A percentile compares a stretch with the other conserved stretches of the same genome.
phyloP scores from a whole-genome alignment of 345 rosid genomes.

The Euphorbia tirucalli region DNA sequence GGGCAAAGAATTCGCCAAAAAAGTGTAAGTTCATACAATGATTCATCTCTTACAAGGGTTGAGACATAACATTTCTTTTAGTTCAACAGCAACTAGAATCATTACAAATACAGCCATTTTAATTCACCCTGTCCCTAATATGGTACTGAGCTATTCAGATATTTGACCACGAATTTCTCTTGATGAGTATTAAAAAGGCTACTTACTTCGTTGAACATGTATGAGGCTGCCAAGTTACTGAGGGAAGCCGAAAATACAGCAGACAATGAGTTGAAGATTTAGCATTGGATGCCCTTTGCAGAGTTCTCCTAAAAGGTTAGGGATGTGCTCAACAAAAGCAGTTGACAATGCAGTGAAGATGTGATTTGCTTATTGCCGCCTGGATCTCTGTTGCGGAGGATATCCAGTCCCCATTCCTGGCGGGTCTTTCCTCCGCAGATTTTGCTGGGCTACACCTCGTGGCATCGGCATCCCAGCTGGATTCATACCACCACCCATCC shows the following conservation, averaged over 20 bases:
- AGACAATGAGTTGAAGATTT: background rate
- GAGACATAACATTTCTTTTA: background rate
- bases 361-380: slow-evolving; percentile 51
- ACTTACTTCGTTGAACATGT: too few species aligned
- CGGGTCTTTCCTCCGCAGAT: slow-evolving; percentile 81
- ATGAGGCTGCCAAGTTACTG: background rate
- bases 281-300: background rate
- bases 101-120: background rate
- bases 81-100: background rate
- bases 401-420: slow-evolving; percentile 76
- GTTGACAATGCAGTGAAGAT: background rate
- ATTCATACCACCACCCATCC: slow-evolving; percentile 71
- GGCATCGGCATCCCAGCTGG: slow-evolving; percentile 70
- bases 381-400: slow-evolving; percentile 81
- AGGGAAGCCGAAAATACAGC: background rate
- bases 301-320: background rate
- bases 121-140: background rate
- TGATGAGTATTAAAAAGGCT: background rate
- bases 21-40: background rate
- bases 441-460: slow-evolving; percentile 66
- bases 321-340: too few species aligned
- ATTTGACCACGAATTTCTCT: background rate
- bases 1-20: background rate
- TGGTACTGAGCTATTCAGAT: background rate
- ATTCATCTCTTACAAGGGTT: background rate